These are phyloP conservation scores for Cladosporium halotolerans DNA, from an alignment of 2,329 filamentous ascomycete genomes.

Conservation along the genomic window DNA sequence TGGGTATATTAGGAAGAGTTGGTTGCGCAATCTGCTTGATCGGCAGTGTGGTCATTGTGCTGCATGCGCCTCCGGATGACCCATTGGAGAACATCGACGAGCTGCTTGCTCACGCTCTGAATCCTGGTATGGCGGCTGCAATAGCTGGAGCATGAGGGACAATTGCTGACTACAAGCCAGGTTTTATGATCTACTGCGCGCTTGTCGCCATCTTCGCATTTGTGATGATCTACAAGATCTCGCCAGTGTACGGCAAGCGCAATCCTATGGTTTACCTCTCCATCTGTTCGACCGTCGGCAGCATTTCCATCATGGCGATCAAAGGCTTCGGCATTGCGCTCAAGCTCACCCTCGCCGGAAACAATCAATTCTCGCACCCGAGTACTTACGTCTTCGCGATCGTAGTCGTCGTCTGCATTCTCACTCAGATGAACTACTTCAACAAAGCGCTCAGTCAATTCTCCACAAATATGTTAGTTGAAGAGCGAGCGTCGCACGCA, in stretches of 20 bases:
- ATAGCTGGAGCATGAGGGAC: neutral
- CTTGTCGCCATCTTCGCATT: conserved; percentile 75
- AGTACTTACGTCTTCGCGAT: conserved; percentile 98
- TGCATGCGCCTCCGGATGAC: conserved; percentile 91
- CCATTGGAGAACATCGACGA: conserved; percentile 87
- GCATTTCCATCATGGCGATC: conserved; percentile 97
- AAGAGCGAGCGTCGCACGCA: neutral
- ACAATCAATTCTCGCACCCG: conserved; percentile 92
- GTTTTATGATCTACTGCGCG: conserved; percentile 81
- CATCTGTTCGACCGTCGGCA: conserved; percentile 95
- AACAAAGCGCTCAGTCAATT: conserved; percentile 98
- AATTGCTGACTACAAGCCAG: conserved; percentile 41
- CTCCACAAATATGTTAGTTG: conserved; percentile 84
- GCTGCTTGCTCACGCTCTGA: conserved; percentile 82
- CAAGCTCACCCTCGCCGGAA: conserved; percentile 85
- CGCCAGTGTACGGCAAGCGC: conserved; percentile 83
- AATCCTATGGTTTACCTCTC: conserved; percentile 95
- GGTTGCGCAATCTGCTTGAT: conserved; percentile 95
- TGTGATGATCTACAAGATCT: conserved; percentile 94
- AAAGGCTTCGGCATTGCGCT: conserved; percentile 97
- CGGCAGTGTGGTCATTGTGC: conserved; percentile 92
- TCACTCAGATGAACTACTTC: conserved; percentile 99
- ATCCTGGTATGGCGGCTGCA: conserved; percentile 61
- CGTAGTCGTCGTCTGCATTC: conserved; percentile 82
- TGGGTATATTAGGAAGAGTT: conserved; percentile 86